These are phyloP conservation scores for Nemania diffusa DNA, from an alignment of 2,329 filamentous ascomycete genomes.

Conservation along the genomic window DNA sequence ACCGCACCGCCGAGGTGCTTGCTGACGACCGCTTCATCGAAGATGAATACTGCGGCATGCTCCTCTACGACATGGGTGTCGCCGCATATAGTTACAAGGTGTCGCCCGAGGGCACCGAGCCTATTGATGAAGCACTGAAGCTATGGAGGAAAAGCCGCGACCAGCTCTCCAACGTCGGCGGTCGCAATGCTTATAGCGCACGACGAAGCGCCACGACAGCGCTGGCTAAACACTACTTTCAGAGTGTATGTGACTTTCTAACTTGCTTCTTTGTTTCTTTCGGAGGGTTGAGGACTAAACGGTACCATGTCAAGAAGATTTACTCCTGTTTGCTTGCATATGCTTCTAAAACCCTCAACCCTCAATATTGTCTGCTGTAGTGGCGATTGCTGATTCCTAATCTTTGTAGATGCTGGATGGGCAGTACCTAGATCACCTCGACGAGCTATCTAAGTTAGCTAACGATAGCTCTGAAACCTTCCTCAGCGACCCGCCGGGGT, in stretches of 20 bases:
- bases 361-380: background rate
- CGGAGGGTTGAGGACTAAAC: background rate
- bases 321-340: background rate
- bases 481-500: slow-evolving; percentile 25
- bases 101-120: slow-evolving; percentile 30
- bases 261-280: background rate
- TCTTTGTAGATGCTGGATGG: slow-evolving; percentile 29
- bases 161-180: slow-evolving; percentile 36
- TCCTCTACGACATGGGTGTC: slow-evolving; percentile 37
- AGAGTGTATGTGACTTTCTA: slow-evolving; percentile 16
- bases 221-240: slow-evolving; percentile 41
- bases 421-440: slow-evolving; percentile 21
- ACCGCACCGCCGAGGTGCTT: background rate
- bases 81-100: slow-evolving; percentile 38
- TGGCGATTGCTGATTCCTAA: background rate
- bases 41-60: slow-evolving; percentile 35
- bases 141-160: slow-evolving; percentile 39
- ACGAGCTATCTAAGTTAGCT: slow-evolving; percentile 32
- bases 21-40: slow-evolving; percentile 29
- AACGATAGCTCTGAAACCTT: slow-evolving; percentile 13
- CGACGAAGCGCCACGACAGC: slow-evolving; percentile 29
- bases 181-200: slow-evolving; percentile 29
- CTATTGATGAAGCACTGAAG: slow-evolving; percentile 32
- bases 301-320: background rate
- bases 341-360: background rate